Percentiles rank a stretch among this genome's conserved stretches.
Evolutionary conservation across 2,329 filamentous ascomycete species (phyloP).

Genomic region (Fusarium paranaense): DNA sequence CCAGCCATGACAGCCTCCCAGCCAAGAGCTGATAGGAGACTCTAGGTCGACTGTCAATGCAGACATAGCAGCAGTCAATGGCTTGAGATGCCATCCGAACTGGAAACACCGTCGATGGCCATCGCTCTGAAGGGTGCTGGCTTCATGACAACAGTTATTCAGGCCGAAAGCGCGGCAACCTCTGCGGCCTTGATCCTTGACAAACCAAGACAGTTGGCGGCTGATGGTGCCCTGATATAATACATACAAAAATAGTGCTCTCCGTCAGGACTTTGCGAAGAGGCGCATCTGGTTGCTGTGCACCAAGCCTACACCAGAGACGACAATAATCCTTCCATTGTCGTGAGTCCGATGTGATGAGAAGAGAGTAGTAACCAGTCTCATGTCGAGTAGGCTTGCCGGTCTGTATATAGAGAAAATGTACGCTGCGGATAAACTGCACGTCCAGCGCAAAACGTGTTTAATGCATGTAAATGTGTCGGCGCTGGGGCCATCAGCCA

Average conservation of each 20-base stretch:
- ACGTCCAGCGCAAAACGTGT: neutral
- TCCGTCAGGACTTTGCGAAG: neutral
- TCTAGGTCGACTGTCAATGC: neutral
- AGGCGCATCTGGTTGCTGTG: neutral
- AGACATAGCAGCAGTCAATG: neutral
- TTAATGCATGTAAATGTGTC: neutral
- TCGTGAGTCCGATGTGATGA: neutral
- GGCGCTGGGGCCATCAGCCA: neutral
- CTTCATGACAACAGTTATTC: neutral
- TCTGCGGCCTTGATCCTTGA: neutral
- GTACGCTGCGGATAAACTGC: neutral
- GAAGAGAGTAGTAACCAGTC: neutral
- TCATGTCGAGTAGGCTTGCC: neutral
- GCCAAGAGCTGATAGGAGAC: neutral
- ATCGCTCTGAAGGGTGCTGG: neutral
- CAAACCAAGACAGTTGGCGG: neutral
- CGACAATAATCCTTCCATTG: neutral
- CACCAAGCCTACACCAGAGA: neutral
- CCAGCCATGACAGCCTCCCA: neutral
- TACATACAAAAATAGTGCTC: neutral
- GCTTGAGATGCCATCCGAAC: neutral
- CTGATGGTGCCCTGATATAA: neutral
- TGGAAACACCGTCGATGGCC: no score
- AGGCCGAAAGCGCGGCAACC: neutral
- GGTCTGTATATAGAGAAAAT: neutral